Base-by-base conservation (phyloP, 2,329 filamentous ascomycete genomes). In the Aureobasidium sp. region DNA sequence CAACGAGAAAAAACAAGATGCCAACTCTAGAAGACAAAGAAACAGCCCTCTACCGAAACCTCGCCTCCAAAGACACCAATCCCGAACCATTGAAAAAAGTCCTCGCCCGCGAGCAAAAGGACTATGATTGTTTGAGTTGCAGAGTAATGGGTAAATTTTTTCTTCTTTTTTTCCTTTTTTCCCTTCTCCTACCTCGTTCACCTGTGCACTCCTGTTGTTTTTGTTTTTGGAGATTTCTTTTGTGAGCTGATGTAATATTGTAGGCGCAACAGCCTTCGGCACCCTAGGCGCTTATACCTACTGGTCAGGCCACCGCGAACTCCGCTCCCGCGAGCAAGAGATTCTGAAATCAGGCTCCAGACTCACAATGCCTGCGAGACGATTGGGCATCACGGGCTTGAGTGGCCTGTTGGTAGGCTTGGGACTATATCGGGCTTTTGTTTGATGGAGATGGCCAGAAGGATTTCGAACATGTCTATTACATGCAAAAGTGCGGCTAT, bases 41-140 rank as follows among this genome's bases (percentile, higher is more conserved):
- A 8, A 14, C 44, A 11, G 24, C 37, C 6, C 4, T 49, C 16
- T 49, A 49, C 45, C n/a, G 16, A 1, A 22, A 37, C 19, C 45
- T 49, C 27, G 42, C 19, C 7, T 30, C 45, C 34, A 25, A 21
- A 37, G 34, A 38, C 34, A 45, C 53, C 55, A 34, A 56, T 4
- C 42, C 59, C 3, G 47, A 56, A 4, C 48, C 56, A 10, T 45
- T 64, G 47, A 56, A 58, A 49, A 55, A 61, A 21, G 59, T 57
- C 16, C 55, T 66, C 14, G 62, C 80, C 74, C 61, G 76, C 74
- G 66, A 82, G 79, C 52, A 82, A 16, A 56, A 57, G 51, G 55
- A 65, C 42, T 64, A 62, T 57, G 65, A 67, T 59, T 67, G 65
- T 55, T 53, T 62, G 3, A 60, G 63, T 8, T 68, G 64, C 55